Evolutionary conservation across 2,329 filamentous ascomycete species (phyloP).

Genomic region (Orbilia javanica): DNA sequence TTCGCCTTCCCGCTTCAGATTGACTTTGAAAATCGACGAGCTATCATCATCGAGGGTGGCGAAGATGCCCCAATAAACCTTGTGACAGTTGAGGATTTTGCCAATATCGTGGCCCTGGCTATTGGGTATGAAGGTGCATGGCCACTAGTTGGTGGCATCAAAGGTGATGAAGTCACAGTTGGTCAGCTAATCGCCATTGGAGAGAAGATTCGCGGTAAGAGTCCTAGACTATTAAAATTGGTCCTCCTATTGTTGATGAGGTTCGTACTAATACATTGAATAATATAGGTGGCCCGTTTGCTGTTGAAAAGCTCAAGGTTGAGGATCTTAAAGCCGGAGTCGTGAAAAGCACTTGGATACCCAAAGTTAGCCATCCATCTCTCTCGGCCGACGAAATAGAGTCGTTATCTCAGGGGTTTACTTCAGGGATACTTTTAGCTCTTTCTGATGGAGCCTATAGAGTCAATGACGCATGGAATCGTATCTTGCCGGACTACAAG

Average conservation of each 20-base stretch:
- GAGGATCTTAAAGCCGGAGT: conserved; percentile 63
- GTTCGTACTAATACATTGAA: background rate
- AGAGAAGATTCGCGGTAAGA: conserved; percentile 64
- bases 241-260: conserved; percentile 21
- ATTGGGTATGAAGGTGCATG: conserved; percentile 66
- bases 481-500: conserved; percentile 64
- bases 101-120: conserved; percentile 64
- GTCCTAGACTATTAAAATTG: conserved; percentile 1
- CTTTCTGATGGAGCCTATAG: conserved; percentile 60
- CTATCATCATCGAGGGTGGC: conserved; percentile 63
- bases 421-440: conserved; percentile 62
- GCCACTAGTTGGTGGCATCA: conserved; percentile 66
- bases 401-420: conserved; percentile 59
- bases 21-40: conserved; percentile 65
- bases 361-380: conserved; percentile 62
- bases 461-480: conserved; percentile 65
- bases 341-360: conserved; percentile 62
- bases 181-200: conserved; percentile 64
- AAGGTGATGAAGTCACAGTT: conserved; percentile 63
- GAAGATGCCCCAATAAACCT: conserved; percentile 63
- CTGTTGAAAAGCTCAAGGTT: conserved; percentile 63
- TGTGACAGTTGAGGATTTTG: conserved; percentile 65
- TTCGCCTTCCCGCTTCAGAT: conserved; percentile 63
- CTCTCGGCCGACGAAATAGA: conserved; percentile 62
- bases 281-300: conserved; percentile 61